Evolutionary conservation across 1,139 yeast genomes (phyloP).

Genomic region (Scheffersomyces segobiensis): DNA sequence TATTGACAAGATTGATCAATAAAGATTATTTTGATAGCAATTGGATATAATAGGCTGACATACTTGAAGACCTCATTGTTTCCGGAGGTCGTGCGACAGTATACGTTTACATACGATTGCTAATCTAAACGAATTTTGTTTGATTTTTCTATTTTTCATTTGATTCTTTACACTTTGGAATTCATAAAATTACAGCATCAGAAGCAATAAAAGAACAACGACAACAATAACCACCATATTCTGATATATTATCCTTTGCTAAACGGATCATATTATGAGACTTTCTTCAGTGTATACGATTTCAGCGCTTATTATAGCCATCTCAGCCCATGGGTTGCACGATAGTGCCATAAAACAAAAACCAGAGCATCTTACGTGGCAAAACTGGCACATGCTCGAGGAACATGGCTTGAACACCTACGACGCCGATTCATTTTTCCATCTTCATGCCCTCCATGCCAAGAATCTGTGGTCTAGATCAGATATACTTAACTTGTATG

Average conservation of each 20-base stretch:
- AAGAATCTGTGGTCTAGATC: conserved; percentile 53
- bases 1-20: neutral
- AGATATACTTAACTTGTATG: conserved; percentile 82
- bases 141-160: neutral
- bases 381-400: conserved; percentile 84
- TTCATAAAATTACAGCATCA: too few relatives aligned
- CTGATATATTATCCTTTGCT: neutral
- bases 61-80: neutral
- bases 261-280: neutral
- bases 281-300: neutral
- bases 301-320: neutral
- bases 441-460: conserved; percentile 67
- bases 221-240: neutral
- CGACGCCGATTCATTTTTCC: conserved; percentile 79
- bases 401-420: conserved; percentile 80
- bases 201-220: neutral
- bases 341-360: conserved; percentile 14
- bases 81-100: neutral
- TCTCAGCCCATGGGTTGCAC: conserved; percentile 10
- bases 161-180: too few relatives aligned
- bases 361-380: conserved; percentile 65
- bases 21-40: neutral
- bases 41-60: neutral
- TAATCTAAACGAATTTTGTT: neutral
- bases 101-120: neutral